A percentile compares a stretch with the other conserved stretches of the same genome.
These are phyloP conservation scores for Vaccinium vitisidaea DNA, from an alignment of 148 eudicot species.

Conservation along the genomic window DNA sequence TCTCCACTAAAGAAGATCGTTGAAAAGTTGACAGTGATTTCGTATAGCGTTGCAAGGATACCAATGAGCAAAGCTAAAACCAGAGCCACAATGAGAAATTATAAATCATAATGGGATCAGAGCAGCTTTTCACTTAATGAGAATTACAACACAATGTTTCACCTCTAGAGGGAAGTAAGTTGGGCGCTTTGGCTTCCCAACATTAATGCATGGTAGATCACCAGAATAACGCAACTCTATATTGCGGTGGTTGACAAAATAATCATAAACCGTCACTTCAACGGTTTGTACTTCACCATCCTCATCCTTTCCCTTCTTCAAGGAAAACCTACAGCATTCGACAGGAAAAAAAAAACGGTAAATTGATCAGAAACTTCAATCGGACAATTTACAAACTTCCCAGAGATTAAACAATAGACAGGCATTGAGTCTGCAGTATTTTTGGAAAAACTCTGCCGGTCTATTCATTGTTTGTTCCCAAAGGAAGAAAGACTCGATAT, in stretches of 20 bases:
- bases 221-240: slow-evolving; percentile 73
- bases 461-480: not conserved
- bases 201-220: slow-evolving; percentile 89
- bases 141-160: not conserved
- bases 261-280: slow-evolving; percentile 84
- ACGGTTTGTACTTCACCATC: slow-evolving; percentile 48
- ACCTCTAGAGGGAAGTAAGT: slow-evolving; percentile 88
- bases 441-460: not conserved
- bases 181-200: slow-evolving; percentile 87
- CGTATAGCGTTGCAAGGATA: slow-evolving; percentile 86
- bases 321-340: slow-evolving; percentile 45
- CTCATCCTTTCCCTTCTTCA: slow-evolving; percentile 55
- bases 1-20: slow-evolving; percentile 82
- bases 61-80: slow-evolving; percentile 72
- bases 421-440: not conserved
- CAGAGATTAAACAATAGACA: not conserved
- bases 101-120: not conserved
- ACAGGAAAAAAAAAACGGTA: not conserved
- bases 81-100: not conserved
- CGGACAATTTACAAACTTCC: not conserved
- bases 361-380: not conserved
- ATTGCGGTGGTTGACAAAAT: slow-evolving; percentile 68
- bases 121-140: not conserved
- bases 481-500: slow-evolving; percentile 1
- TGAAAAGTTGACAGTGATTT: slow-evolving; percentile 68